phyloP scores from a whole-genome alignment of 148 eudicot genomes.

The Linanthus parryae region DNA sequence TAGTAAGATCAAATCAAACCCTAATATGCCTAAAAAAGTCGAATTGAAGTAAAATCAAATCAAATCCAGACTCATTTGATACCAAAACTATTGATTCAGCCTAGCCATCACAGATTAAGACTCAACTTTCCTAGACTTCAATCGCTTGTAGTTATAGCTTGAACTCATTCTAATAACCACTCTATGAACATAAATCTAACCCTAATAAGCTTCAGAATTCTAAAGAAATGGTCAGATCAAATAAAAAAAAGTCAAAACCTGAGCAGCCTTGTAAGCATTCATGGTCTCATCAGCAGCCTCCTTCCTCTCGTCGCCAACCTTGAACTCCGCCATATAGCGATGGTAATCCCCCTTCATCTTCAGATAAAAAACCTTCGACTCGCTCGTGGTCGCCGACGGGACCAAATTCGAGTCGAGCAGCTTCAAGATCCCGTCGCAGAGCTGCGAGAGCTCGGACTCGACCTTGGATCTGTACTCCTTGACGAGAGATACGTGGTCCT shows the following conservation, averaged over 20 bases:
- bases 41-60: too few relatives aligned
- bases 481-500: slow-evolving; percentile 53
- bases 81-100: too few relatives aligned
- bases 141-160: too few relatives aligned
- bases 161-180: too few relatives aligned
- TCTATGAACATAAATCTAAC: background rate
- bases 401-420: slow-evolving; percentile 20
- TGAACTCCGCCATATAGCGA: slow-evolving; percentile 28
- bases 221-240: too few relatives aligned
- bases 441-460: slow-evolving; percentile 39
- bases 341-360: slow-evolving; percentile 36
- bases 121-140: too few relatives aligned
- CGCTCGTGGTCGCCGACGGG: slow-evolving; percentile 19
- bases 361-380: slow-evolving; percentile 30
- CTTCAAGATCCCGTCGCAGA: slow-evolving; percentile 45
- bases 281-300: slow-evolving; percentile 32
- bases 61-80: too few relatives aligned
- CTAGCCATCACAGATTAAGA: too few relatives aligned
- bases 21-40: too few relatives aligned
- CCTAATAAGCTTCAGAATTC: background rate
- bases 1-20: too few relatives aligned
- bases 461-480: slow-evolving; percentile 52
- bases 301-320: slow-evolving; percentile 31
- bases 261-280: slow-evolving; percentile 35
- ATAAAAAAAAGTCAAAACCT: too few relatives aligned